Percentiles rank a stretch among this genome's conserved stretches.
phyloP scores from a whole-genome alignment of 768 basidiomycete genomes.

The Tylopilus vinaceipallidus region DNA sequence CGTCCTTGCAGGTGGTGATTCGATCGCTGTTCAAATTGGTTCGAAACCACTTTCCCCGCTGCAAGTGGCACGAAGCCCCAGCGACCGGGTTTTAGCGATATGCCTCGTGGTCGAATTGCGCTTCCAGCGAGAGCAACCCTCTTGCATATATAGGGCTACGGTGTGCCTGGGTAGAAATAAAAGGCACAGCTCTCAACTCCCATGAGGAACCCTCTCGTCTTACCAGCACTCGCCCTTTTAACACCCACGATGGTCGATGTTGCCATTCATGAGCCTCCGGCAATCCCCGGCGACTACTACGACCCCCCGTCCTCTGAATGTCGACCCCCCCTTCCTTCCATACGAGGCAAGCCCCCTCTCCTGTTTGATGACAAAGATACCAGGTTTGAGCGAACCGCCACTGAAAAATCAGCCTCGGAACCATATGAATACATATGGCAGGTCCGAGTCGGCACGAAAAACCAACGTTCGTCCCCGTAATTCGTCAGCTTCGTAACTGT shows the following conservation, averaged over 20 bases:
- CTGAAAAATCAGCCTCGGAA: constrained; percentile 12
- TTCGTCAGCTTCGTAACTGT: constrained; percentile 16
- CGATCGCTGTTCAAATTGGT: constrained; percentile 18
- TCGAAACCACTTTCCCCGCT: too few relatives aligned
- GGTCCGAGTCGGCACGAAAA: constrained; percentile 5
- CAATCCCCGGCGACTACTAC: constrained; percentile 13
- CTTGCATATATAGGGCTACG: constrained; percentile 7
- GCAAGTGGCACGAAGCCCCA: constrained; percentile 19
- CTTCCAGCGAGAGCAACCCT: neutral
- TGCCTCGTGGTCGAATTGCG: constrained; percentile 6
- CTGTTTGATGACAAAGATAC: neutral
- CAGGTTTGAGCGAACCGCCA: neutral
- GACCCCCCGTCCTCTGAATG: constrained; percentile 1
- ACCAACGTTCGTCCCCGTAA: constrained; percentile 28
- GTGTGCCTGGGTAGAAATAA: constrained; percentile 20
- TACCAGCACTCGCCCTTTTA: neutral
- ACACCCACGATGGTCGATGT: neutral
- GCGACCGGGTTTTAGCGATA: constrained; percentile 13
- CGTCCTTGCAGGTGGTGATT: too few relatives aligned
- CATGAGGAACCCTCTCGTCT: neutral
- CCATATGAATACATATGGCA: constrained; percentile 12
- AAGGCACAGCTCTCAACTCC: constrained; percentile 6
- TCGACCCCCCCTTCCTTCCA: constrained; percentile 10
- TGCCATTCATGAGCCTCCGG: constrained; percentile 9
- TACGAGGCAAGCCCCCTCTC: constrained; percentile 7